These are phyloP conservation scores for Raffaelea ambrosiae DNA, from an alignment of 2,329 filamentous ascomycete species.

Conservation along the genomic window DNA sequence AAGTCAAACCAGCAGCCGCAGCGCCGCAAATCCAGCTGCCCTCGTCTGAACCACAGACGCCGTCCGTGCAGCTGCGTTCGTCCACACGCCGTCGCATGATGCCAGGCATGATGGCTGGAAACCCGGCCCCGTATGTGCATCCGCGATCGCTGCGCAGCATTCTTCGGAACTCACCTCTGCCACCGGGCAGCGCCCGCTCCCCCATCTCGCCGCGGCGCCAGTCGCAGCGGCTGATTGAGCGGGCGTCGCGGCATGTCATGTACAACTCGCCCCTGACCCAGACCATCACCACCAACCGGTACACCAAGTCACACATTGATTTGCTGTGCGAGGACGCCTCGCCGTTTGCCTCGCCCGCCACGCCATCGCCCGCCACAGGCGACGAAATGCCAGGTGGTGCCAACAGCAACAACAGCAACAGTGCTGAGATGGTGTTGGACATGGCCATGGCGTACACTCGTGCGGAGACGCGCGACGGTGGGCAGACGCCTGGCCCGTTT, in stretches of 20 bases:
- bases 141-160: slow-evolving; percentile 54
- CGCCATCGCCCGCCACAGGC: slow-evolving; percentile 19
- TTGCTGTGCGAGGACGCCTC: slow-evolving; percentile 50
- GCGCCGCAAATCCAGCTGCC: neutral
- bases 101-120: slow-evolving; percentile 17
- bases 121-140: slow-evolving; percentile 45
- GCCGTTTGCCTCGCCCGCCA: slow-evolving; percentile 27
- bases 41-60: neutral
- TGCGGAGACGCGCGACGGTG: slow-evolving; percentile 50
- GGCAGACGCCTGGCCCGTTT: slow-evolving; percentile 54
- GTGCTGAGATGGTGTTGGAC: slow-evolving; percentile 28
- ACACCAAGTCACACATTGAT: slow-evolving; percentile 56
- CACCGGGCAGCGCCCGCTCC: slow-evolving; percentile 39
- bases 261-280: slow-evolving; percentile 56
- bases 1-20: neutral
- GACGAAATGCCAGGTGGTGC: neutral
- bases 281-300: slow-evolving; percentile 55
- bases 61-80: slow-evolving; percentile 19
- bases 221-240: slow-evolving; percentile 46
- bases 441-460: slow-evolving; percentile 41
- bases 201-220: slow-evolving; percentile 45
- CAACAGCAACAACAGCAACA: neutral
- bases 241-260: slow-evolving; percentile 46
- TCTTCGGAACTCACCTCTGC: slow-evolving; percentile 56
- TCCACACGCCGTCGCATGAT: slow-evolving; percentile 27